Base-by-base conservation (phyloP, 352 stramenopile genomes). In the Phytopythium litorale region DNA sequence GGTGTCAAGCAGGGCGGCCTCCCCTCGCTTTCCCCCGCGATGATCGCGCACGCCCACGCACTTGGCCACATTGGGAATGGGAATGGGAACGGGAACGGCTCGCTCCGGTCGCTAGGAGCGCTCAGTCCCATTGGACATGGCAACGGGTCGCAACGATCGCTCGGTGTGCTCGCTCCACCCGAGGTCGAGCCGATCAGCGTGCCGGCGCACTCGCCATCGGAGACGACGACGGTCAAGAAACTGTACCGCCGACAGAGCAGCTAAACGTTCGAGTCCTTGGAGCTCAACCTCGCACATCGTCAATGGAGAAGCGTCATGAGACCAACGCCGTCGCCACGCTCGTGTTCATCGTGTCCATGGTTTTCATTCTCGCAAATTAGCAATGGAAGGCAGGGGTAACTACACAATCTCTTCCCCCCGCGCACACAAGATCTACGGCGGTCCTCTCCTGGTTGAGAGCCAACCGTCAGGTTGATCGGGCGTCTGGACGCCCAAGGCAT, bases 1-100 rank as follows among this genome's bases (percentile, higher is more conserved):
- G 64, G 59, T 16, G 28, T 57, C 12, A 72, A 60, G 18, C 58
- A 61, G 13, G 25, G 63, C 51, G 30, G 51, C 15, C 9, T 40
- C 4, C 33, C 32, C 3, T 11, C 32, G 21, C 52, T 58, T 3
- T 48, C 52, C 19, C 35, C 52, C 35, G 19, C 35, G 19, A 25
- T 58, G 33, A 58, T 58, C 15, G 35, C 52, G 7, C 52, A 46
- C 21, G 52, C 35, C 4, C 33, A 58, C 33, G 52, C 7, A 28
- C 6, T 32, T 33, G 32, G 48, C 48, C 16, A 45, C 38, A 45
- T 21, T 45, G 38, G 38, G 13, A 21, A 56, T 16, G 28, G 28
- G 19, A 38, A 35, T 28, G 23, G 33, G 4, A 56, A 23, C 32
- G 50, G n/a, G 19, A 56, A 56, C 15, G 50, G 50, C 7, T 58